Conservation (phyloP, 2,329 filamentous ascomycete genomes). For the Lasiodiplodia hormozganensis region DNA sequence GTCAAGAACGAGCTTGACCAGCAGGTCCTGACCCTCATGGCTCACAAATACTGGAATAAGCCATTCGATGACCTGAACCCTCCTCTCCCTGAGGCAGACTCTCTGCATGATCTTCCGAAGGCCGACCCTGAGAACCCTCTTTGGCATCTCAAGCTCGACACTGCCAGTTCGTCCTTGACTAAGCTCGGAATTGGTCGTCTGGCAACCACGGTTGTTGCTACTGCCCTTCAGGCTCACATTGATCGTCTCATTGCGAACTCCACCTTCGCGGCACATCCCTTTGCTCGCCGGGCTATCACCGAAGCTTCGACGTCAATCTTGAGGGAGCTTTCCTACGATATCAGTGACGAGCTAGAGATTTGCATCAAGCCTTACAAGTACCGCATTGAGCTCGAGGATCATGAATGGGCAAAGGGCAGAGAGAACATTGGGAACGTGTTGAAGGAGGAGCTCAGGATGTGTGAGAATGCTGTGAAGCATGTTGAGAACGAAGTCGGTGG, state of each 20-base stretch:
- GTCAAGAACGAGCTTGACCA: constrained; percentile 94
- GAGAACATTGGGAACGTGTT: constrained; percentile 82
- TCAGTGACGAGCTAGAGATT: constrained; percentile 96
- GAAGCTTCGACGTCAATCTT: constrained; percentile 90
- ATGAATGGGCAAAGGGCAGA: constrained; percentile 84
- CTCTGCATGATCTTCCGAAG: constrained; percentile 79
- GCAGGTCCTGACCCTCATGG: constrained; percentile 89
- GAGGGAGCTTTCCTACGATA: constrained; percentile 94
- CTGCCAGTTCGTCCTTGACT: constrained; percentile 86
- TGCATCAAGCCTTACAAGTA: constrained; percentile 99
- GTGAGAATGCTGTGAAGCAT: constrained; percentile 76
- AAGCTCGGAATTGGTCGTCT: constrained; percentile 93
- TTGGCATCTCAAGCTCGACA: constrained; percentile 94
- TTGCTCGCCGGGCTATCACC: constrained; percentile 89
- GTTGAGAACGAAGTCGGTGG: constrained; percentile 82
- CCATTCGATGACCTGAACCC: constrained; percentile 83
- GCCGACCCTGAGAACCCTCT: constrained; percentile 84
- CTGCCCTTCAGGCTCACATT: constrained; percentile 83
- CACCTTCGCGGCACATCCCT: constrained; percentile 88
- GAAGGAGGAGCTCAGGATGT: constrained; percentile 86
- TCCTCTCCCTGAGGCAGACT: constrained; percentile 71
- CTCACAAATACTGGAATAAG: constrained; percentile 96
- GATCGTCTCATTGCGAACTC: constrained; percentile 79
- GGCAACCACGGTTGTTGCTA: constrained; percentile 89
- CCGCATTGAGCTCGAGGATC: constrained; percentile 91